Evolutionary conservation across 2,329 filamentous ascomycete species (phyloP), one percentile per base, ranked within the genome.

Genomic region (Fusarium humuli): DNA sequence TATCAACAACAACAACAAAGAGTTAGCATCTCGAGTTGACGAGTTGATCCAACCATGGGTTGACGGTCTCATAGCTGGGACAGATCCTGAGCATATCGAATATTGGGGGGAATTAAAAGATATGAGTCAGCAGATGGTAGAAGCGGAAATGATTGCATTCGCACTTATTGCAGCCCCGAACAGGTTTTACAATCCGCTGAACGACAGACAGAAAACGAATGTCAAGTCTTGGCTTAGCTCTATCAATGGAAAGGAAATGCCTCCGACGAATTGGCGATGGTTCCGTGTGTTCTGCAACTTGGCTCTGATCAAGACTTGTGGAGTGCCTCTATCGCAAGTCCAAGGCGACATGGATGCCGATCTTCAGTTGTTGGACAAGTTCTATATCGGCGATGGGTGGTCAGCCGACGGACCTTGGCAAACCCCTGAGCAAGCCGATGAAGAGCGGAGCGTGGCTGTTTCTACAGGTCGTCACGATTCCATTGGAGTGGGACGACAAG

Each of bases 121-220:
- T 7, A 78, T 78, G 22, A 84, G 87, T 50, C 85, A 87, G 68
- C 75, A 84, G 3, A 87, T 87, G 85, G 85, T 87, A 0, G 85
- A 87, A 67, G 81, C 84, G 42, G 85, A 87, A 69, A 83, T 84
- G 27, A 79, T 87, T 6, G 81, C 83, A 0, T 85, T 83, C 69
- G 83, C 84, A 0, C 75, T 87, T 2, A 76, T 87, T 1, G 73
- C 78, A 5, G 81, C 83, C 0, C 84, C 85, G 3, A 70, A 77
- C 2, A 62, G 42, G 6, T 70, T 76, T 4, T 81, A 84, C 64
- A 76, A 76, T 12, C 68, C 72, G 0, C 69, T 83, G 8, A 74
- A 60, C 2, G 55, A 72, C 0, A n/a, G 57, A 6, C 73, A 77
- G 6, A 81, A 80, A 32, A 18, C 32, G 0, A 82, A 84, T 14